These are phyloP conservation scores for Aspergillus kassunensis DNA, from an alignment of 495 filamentous ascomycete species.

Conservation along the genomic window DNA sequence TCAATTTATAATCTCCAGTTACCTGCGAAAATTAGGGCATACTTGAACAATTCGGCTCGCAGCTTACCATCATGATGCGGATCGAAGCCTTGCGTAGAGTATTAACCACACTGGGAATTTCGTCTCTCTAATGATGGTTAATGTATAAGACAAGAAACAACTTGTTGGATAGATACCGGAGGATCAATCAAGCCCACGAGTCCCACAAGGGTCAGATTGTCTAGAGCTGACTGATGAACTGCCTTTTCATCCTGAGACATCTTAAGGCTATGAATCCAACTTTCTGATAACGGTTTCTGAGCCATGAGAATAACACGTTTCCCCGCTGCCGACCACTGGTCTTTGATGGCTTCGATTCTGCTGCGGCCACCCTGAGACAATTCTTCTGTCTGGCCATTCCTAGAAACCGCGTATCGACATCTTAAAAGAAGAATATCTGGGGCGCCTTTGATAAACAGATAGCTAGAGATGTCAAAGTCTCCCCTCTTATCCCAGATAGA, in stretches of 20 bases:
- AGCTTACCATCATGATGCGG: slow-evolving; percentile 55
- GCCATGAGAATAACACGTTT: slow-evolving; percentile 63
- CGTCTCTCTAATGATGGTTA: slow-evolving; percentile 37
- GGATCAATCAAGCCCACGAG: slow-evolving; percentile 66
- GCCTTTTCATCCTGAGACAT: slow-evolving; percentile 45
- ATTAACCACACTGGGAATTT: slow-evolving; percentile 57
- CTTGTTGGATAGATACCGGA: slow-evolving; percentile 20
- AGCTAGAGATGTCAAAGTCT: not conserved
- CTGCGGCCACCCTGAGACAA: not conserved
- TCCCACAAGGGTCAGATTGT: slow-evolving; percentile 56
- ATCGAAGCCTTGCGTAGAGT: slow-evolving; percentile 59
- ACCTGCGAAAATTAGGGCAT: slow-evolving; percentile 10
- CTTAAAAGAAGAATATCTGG: slow-evolving; percentile 58
- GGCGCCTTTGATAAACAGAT: slow-evolving; percentile 60
- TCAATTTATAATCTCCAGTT: slow-evolving; percentile 67
- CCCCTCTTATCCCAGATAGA: not conserved
- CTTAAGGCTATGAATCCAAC: slow-evolving; percentile 17
- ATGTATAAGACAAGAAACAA: not conserved
- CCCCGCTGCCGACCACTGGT: slow-evolving; percentile 59
- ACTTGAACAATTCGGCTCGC: not conserved
- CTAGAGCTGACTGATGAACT: slow-evolving; percentile 41
- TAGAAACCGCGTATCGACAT: slow-evolving; percentile 46
- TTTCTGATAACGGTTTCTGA: slow-evolving; percentile 43
- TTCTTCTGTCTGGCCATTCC: slow-evolving; percentile 36
- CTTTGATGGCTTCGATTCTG: slow-evolving; percentile 50